A percentile compares a stretch with the other conserved stretches of the same genome.
Evolutionary conservation across 2,329 filamentous ascomycete species (phyloP).

Genomic region (Colletotrichum endophyticum): DNA sequence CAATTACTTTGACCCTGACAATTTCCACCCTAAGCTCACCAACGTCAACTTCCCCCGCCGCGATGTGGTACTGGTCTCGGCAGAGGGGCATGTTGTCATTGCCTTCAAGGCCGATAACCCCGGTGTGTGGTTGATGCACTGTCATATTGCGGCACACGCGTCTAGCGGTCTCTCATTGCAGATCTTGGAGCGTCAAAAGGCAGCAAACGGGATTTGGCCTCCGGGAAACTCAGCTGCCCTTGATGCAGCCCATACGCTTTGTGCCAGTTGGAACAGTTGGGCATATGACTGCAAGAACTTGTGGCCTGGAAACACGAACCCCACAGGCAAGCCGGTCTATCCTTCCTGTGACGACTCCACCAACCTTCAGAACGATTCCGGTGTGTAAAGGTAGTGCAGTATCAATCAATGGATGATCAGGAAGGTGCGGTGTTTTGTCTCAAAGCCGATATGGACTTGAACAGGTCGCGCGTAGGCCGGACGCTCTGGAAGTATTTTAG

Average conservation of each 20-base stretch:
- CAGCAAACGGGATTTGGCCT: background rate
- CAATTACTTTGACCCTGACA: accelerated
- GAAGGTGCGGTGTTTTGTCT: too few species aligned
- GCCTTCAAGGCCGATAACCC: background rate
- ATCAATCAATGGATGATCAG: too few species aligned
- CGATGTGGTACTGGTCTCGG: accelerated
- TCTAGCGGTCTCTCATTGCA: background rate
- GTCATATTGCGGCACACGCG: accelerated
- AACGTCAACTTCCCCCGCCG: background rate
- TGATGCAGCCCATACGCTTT: accelerated
- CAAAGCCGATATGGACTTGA: too few species aligned
- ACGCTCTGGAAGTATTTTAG: too few species aligned
- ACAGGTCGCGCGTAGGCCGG: too few species aligned
- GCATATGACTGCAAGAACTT: background rate
- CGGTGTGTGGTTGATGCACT: background rate
- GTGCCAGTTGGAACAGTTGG: background rate
- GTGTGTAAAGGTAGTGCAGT: background rate
- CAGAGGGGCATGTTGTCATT: accelerated
- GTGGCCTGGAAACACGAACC: background rate
- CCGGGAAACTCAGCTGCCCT: accelerated
- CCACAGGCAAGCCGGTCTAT: accelerated
- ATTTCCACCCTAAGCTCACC: accelerated
- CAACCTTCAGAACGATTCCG: background rate
- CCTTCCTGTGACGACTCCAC: background rate
- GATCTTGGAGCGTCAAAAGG: accelerated